Percentiles rank a stretch among this genome's conserved stretches.
Evolutionary conservation across 148 eudicot genomes (phyloP).

Genomic region (Drosera capensis): DNA sequence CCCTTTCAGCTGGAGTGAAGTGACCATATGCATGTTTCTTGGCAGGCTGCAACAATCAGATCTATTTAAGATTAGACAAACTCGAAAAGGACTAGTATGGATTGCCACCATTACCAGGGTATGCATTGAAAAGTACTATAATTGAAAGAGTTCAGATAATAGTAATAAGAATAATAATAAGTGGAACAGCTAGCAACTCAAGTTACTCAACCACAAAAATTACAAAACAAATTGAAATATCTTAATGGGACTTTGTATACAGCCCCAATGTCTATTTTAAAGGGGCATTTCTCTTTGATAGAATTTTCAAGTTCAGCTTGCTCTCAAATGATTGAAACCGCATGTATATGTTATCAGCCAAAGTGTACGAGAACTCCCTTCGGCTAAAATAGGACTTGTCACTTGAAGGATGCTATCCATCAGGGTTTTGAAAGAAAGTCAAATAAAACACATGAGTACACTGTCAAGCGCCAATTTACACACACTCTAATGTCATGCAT

Average conservation of each 20-base stretch:
- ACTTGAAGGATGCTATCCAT: constrained; percentile 93
- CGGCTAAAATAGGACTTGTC: constrained; percentile 68
- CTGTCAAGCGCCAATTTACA: not conserved
- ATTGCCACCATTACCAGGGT: too few relatives aligned
- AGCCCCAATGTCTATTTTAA: constrained; percentile 97
- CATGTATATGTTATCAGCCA: constrained; percentile 64
- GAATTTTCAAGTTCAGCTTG: constrained; percentile 62
- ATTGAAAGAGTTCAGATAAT: not conserved
- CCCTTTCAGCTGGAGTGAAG: constrained; percentile 83
- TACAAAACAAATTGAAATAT: not conserved
- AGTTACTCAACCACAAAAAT: too few relatives aligned
- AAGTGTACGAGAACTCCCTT: constrained; percentile 80
- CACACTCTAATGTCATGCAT: not conserved
- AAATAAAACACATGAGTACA: not conserved
- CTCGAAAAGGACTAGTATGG: too few relatives aligned
- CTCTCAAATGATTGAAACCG: constrained; percentile 70
- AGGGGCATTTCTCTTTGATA: constrained; percentile 75
- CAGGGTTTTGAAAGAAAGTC: constrained; percentile 13
- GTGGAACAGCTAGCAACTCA: too few relatives aligned
- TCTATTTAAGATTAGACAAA: not conserved
- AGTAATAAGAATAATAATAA: not conserved
- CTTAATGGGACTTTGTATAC: constrained; percentile 87
- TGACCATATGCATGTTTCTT: constrained; percentile 82
- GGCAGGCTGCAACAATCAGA: constrained; percentile 46
- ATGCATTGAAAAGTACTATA: too few relatives aligned